These are phyloP conservation scores for Aspergillus amoenus DNA, from an alignment of 2,329 filamentous ascomycete genomes.

Conservation along the genomic window DNA sequence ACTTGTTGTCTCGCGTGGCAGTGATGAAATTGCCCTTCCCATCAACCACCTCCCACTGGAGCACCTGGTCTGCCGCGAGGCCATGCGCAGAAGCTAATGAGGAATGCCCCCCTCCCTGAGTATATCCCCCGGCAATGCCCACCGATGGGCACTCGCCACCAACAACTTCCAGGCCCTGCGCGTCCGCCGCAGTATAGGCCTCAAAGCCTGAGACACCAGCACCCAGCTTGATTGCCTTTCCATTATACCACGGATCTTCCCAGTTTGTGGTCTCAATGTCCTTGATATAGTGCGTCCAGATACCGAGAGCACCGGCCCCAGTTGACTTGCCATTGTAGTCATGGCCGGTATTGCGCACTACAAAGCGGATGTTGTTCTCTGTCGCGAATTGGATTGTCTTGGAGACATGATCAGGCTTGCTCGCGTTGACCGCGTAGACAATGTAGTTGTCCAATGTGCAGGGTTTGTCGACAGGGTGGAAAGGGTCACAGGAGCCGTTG, in stretches of 20 bases:
- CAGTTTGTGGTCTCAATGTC: conserved; percentile 31
- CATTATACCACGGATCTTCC: conserved; percentile 45
- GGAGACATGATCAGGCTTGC: conserved; percentile 23
- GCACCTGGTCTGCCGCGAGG: conserved; percentile 54
- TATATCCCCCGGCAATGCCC: conserved; percentile 60
- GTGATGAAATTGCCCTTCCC: conserved; percentile 27
- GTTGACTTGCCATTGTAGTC: conserved; percentile 56
- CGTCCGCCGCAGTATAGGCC: conserved; percentile 48
- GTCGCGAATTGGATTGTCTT: conserved; percentile 24
- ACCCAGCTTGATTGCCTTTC: conserved; percentile 55
- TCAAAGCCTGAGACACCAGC: conserved; percentile 55
- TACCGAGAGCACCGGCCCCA: conserved; percentile 51
- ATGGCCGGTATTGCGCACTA: conserved; percentile 46
- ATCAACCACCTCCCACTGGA: conserved; percentile 51
- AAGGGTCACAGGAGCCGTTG: conserved; percentile 14
- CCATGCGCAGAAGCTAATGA: conserved; percentile 55
- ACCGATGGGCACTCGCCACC: conserved; percentile 58
- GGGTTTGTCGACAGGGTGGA: conserved; percentile 22
- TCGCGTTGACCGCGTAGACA: conserved; percentile 38
- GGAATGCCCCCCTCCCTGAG: conserved; percentile 61
- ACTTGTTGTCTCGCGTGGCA: background rate
- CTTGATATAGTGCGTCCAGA: conserved; percentile 38
- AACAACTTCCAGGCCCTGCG: conserved; percentile 51
- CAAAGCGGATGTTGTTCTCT: conserved; percentile 43
- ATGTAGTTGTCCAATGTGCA: conserved; percentile 32